Percentiles rank a stretch among this genome's conserved stretches.
Evolutionary conservation across 2,329 filamentous ascomycete species (phyloP).

Genomic region (Aspergillus pseudoglaucus): DNA sequence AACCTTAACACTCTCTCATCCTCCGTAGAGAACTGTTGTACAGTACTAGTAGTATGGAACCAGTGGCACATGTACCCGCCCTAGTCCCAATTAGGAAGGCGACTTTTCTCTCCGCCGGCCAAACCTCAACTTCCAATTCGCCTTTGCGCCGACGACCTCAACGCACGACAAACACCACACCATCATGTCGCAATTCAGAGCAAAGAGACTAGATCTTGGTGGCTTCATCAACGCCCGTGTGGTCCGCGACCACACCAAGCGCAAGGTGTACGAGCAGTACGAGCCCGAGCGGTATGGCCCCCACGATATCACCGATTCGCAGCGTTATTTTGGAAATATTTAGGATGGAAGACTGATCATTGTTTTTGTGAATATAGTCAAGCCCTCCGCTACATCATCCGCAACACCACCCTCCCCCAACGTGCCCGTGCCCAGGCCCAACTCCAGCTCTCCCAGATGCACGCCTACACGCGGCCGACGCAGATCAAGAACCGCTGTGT

Average conservation of each 20-base stretch:
- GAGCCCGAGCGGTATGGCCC: constrained; percentile 73
- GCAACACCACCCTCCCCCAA: constrained; percentile 78
- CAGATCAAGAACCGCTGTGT: constrained; percentile 94
- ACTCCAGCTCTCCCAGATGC: constrained; percentile 89
- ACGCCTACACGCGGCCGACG: constrained; percentile 86
- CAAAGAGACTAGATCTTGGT: constrained; percentile 83
- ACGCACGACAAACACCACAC: constrained; percentile 14
- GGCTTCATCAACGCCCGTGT: constrained; percentile 80
- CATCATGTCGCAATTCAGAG: constrained; percentile 76
- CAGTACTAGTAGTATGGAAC: too few relatives aligned
- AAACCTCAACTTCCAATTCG: constrained; percentile 6
- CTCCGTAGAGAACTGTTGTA: too few relatives aligned
- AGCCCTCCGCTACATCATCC: constrained; percentile 86
- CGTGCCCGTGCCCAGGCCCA: constrained; percentile 85
- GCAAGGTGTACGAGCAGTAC: constrained; percentile 78
- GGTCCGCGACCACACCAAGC: constrained; percentile 94
- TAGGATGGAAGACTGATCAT: background rate
- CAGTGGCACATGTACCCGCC: background rate
- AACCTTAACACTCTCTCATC: too few relatives aligned
- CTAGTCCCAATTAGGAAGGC: constrained; percentile 21
- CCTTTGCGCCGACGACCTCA: constrained; percentile 1
- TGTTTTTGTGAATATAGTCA: constrained; percentile 54
- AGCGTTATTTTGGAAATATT: too few relatives aligned
- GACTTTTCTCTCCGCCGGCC: constrained; percentile 12
- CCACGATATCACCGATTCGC: background rate